Percentiles rank a stretch among this genome's conserved stretches.
These are phyloP conservation scores for Corylus americana DNA, from an alignment of 306 rosid species.

Conservation along the genomic window DNA sequence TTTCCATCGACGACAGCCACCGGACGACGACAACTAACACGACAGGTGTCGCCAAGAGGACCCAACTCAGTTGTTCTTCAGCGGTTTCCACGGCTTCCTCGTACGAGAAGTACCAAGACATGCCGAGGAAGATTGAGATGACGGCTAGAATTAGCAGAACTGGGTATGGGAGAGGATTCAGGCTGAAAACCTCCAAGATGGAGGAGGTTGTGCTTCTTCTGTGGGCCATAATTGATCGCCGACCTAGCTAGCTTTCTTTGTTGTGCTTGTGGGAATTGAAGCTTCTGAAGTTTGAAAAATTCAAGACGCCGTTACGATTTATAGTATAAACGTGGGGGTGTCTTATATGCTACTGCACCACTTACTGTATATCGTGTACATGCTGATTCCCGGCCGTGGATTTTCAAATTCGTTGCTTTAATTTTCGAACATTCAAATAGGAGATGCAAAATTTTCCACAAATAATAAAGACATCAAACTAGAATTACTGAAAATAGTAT, in stretches of 20 bases:
- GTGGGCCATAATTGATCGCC: constrained; percentile 33
- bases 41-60: constrained; percentile 55
- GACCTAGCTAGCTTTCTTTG: neutral
- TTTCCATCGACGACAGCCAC: constrained; percentile 66
- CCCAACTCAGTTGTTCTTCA: constrained; percentile 54
- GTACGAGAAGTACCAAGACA: constrained; percentile 61
- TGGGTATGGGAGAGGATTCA: constrained; percentile 71
- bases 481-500: neutral
- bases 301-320: neutral
- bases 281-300: neutral
- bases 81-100: constrained; percentile 61
- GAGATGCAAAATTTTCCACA: too few relatives aligned
- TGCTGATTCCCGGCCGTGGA: neutral
- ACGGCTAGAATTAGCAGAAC: constrained; percentile 63
- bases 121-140: constrained; percentile 52
- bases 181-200: constrained; percentile 53
- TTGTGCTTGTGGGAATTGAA: neutral
- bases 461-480: neutral
- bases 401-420: constrained; percentile 2
- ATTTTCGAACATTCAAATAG: too few relatives aligned
- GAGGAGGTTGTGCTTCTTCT: constrained; percentile 50
- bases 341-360: neutral
- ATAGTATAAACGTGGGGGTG: constrained; percentile 1
- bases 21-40: constrained; percentile 51
- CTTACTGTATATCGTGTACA: neutral